Base-by-base conservation (phyloP, 108 stramenopile species). In the Skeletonema potamos region DNA sequence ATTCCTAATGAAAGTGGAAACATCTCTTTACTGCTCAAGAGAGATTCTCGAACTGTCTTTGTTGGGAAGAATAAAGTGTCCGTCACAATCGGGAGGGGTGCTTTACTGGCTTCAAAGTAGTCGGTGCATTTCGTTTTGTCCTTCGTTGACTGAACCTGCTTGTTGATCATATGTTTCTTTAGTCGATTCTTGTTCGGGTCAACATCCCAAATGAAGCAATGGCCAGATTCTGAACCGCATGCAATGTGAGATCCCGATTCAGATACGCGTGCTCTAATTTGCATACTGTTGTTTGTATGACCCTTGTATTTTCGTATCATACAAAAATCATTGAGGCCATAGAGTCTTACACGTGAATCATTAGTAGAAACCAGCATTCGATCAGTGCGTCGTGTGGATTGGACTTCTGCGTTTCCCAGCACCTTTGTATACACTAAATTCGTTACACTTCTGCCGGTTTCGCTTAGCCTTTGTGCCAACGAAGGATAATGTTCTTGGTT, bases 311-410 rank as follows among this genome's bases (percentile, higher is more conserved):
- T 92, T 56, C 76, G 56, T 26, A 79, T 58, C 54, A 78, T 72
- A 29, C 66, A 81, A 57, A 83, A 90, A 62, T 90, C 89, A 55
- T 90, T 85, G 18, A 89, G 69, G 30, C 79, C 75, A 59, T 76
- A 89, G 26, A 89, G 75, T 11, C 91, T 81, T 39, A 92, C 70
- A 54, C 91, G 72, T 8, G 84, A 81, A 78, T 92, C 91, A 68
- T 90, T 90, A 11, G 91, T 92, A n/a, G 91, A 91, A 5, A 92
- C 85, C 36, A 92, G 81, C 64, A 92, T 84, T 74, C 86, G 79
- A 30, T 88, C 79, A 17, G 67, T 63, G 58, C 67, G 76, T 12
- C 77, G 57, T 24, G 74, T 44, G 18, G 72, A 59, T 28, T 68
- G 60, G 24, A 34, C 60, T 4, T 29, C 55, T n/a, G 27, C 9